phyloP scores from a whole-genome alignment of 176 grass and related monocot genomes.

The Triticum dicoccoides region DNA sequence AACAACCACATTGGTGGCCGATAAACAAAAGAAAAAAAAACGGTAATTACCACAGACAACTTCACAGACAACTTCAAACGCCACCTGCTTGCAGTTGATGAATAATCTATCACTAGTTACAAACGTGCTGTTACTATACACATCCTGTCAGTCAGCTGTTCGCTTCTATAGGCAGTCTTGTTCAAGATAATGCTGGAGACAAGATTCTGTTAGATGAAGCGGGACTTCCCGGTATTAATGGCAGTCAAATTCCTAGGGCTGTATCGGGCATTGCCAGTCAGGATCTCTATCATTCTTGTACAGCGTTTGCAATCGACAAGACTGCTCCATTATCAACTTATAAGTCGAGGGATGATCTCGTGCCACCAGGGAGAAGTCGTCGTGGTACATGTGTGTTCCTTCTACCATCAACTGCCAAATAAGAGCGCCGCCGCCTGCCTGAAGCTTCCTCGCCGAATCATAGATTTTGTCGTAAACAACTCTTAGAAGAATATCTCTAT shows the following conservation, averaged over 20 bases:
- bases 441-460: slow-evolving; percentile 58
- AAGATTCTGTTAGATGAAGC: not conserved
- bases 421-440: slow-evolving; percentile 76
- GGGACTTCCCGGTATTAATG: not conserved
- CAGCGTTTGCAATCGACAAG: slow-evolving; percentile 57
- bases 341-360: slow-evolving; percentile 47
- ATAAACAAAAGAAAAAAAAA: not conserved
- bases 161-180: not conserved
- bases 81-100: not conserved
- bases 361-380: slow-evolving; percentile 80
- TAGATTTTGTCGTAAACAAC: slow-evolving; percentile 87
- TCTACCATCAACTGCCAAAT: slow-evolving; percentile 93
- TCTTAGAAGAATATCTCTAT: slow-evolving; percentile 67
- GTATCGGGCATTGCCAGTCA: slow-evolving; percentile 24
- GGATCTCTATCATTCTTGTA: slow-evolving; percentile 37
- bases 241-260: slow-evolving; percentile 10
- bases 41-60: not conserved
- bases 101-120: not conserved
- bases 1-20: not conserved
- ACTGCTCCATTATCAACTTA: slow-evolving; percentile 74
- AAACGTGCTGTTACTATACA: not conserved
- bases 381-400: slow-evolving; percentile 60
- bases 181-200: not conserved
- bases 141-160: not conserved
- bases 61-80: not conserved